phyloP scores from a whole-genome alignment of 345 rosid genomes.

The Lepidium aucheri region DNA sequence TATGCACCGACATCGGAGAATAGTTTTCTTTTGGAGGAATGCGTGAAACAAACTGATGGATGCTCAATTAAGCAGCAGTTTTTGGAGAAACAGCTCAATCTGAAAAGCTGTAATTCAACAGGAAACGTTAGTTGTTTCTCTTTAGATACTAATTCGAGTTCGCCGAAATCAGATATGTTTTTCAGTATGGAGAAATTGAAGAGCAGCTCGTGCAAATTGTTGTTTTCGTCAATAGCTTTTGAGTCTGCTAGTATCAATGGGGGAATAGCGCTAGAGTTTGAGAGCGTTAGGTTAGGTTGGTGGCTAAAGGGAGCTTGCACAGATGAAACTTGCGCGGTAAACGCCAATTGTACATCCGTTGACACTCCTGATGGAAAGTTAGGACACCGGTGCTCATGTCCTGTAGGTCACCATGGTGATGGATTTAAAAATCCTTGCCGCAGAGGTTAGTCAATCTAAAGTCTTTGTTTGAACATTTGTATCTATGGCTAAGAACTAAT shows the following conservation, averaged over 20 bases:
- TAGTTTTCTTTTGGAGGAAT: constrained; percentile 53
- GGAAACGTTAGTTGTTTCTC: constrained; percentile 44
- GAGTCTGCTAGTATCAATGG: constrained; percentile 12
- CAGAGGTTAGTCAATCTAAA: constrained; percentile 48
- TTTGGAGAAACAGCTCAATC: constrained; percentile 8
- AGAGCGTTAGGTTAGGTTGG: constrained; percentile 56
- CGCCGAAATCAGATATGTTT: background rate
- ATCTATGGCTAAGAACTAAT: background rate
- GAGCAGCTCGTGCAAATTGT: constrained; percentile 24
- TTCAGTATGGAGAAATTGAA: constrained; percentile 23
- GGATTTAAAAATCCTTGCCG: constrained; percentile 53
- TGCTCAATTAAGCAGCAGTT: constrained; percentile 37
- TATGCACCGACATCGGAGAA: constrained; percentile 45
- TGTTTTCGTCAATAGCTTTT: constrained; percentile 50
- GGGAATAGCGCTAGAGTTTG: constrained; percentile 39
- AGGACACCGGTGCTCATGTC: constrained; percentile 58
- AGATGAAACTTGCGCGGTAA: constrained; percentile 17
- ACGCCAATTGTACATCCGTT: constrained; percentile 23
- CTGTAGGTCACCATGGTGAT: constrained; percentile 44
- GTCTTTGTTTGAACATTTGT: background rate
- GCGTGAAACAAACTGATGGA: background rate
- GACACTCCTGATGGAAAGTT: background rate
- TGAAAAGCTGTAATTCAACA: constrained; percentile 14
- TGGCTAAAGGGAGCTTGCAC: constrained; percentile 44
- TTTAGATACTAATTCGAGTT: background rate